A percentile compares a stretch with the other conserved stretches of the same genome.
Evolutionary conservation across 768 basidiomycete genomes (phyloP).

Genomic region (Kwoniella pini): DNA sequence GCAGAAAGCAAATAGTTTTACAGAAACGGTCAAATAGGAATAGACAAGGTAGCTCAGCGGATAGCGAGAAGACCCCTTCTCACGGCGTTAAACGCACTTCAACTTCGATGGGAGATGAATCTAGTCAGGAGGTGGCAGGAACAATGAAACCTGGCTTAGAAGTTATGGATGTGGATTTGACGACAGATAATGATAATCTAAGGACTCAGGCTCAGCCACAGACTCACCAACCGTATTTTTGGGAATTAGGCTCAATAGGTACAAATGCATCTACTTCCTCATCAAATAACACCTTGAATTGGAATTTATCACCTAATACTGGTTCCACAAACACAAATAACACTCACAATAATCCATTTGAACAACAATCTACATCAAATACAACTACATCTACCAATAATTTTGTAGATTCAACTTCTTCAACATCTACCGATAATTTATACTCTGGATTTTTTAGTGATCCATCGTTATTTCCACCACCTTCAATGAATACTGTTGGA

Average conservation of each 20-base stretch:
- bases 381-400: neutral
- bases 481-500: neutral
- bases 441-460: neutral
- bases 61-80: no score
- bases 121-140: no score
- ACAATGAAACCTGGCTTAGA: no score
- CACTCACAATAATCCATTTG: neutral
- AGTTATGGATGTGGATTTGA: neutral
- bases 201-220: neutral
- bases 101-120: no score
- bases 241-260: neutral
- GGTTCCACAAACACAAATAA: neutral
- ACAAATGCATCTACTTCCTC: neutral
- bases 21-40: slow-evolving; percentile 1
- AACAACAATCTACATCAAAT: neutral
- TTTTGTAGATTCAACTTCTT: neutral
- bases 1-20: slow-evolving; percentile 14
- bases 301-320: neutral
- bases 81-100: no score
- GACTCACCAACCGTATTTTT: neutral
- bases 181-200: neutral
- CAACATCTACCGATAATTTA: slow-evolving; percentile 1
- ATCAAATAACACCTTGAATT: neutral
- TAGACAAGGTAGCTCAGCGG: slow-evolving; percentile 2
- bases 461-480: slow-evolving; percentile 3